phyloP scores from a whole-genome alignment of 2,329 filamentous ascomycete genomes.

The Aspergillus tubingensis region DNA sequence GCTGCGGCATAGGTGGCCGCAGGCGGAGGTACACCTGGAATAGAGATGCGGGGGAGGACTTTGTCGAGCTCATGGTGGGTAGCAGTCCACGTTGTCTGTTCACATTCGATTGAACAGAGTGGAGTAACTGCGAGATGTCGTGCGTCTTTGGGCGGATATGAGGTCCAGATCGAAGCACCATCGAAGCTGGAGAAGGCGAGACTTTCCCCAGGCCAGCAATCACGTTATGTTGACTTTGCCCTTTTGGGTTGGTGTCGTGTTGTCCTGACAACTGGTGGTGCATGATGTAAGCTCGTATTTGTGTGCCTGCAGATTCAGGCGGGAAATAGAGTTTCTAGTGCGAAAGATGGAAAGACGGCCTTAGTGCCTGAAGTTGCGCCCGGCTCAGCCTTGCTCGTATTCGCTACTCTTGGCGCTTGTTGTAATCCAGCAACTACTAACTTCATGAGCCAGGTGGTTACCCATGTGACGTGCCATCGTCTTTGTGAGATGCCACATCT shows the following conservation, averaged over 20 bases:
- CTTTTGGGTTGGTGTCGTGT: constrained; percentile 14
- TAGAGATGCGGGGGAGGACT: constrained; percentile 59
- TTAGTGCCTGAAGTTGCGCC: background rate
- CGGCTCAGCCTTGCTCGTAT: constrained; percentile 20
- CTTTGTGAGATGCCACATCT: too few species aligned
- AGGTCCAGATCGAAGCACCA: background rate
- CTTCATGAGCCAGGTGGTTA: too few species aligned
- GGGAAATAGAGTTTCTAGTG: too few species aligned
- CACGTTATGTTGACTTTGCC: constrained; percentile 16
- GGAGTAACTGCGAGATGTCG: background rate
- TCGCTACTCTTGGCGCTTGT: constrained; percentile 8
- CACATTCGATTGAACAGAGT: constrained; percentile 4
- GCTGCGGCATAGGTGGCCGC: constrained; percentile 61
- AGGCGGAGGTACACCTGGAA: constrained; percentile 92
- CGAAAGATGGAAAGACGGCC: background rate
- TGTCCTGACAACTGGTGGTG: constrained; percentile 12
- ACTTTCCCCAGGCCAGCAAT: constrained; percentile 4
- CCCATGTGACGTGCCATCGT: background rate
- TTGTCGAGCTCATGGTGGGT: constrained; percentile 45
- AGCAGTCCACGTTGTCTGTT: constrained; percentile 5
- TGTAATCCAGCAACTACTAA: too few species aligned
- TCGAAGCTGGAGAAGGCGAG: constrained; percentile 8
- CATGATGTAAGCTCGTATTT: background rate
- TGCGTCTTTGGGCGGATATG: background rate
- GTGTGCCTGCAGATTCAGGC: background rate